Evolutionary conservation across 2,329 filamentous ascomycete genomes (phyloP).

Genomic region (Diplodia intermedia): DNA sequence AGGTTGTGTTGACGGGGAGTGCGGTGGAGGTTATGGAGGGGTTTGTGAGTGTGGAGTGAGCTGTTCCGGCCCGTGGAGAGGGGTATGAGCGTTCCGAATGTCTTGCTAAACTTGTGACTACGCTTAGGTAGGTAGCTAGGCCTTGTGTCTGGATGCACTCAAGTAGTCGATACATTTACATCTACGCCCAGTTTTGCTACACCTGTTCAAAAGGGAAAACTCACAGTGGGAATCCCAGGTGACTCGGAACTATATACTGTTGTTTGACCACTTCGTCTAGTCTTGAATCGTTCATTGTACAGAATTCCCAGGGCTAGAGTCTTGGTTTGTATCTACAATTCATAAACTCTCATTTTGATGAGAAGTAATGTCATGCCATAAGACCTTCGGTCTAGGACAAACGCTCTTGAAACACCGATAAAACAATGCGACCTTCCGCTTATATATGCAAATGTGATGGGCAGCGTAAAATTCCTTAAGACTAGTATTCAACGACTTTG

Average conservation of each 20-base stretch:
- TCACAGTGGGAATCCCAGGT: not conserved
- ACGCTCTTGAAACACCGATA: not conserved
- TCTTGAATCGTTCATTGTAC: not conserved
- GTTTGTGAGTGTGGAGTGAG: constrained; percentile 33
- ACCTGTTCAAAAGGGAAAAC: no score
- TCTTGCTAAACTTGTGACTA: no score
- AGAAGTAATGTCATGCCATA: not conserved
- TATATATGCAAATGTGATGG: not conserved
- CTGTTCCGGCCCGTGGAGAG: not conserved
- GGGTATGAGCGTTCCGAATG: no score
- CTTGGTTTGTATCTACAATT: not conserved
- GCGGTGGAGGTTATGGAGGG: constrained; percentile 55
- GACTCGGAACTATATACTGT: not conserved
- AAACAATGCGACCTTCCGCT: not conserved
- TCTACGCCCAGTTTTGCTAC: not conserved
- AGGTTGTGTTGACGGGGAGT: constrained; percentile 52
- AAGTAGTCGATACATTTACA: no score
- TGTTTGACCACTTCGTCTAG: not conserved
- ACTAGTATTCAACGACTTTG: constrained; percentile 54
- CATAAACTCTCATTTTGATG: not conserved
- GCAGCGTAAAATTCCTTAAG: not conserved
- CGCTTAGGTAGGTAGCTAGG: no score
- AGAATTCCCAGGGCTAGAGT: not conserved
- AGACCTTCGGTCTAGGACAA: not conserved
- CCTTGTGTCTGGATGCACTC: no score